Percentiles rank a stretch among this genome's conserved stretches.
These are phyloP conservation scores for Epithemia pelagica DNA, from an alignment of 108 stramenopile species.

Conservation along the genomic window DNA sequence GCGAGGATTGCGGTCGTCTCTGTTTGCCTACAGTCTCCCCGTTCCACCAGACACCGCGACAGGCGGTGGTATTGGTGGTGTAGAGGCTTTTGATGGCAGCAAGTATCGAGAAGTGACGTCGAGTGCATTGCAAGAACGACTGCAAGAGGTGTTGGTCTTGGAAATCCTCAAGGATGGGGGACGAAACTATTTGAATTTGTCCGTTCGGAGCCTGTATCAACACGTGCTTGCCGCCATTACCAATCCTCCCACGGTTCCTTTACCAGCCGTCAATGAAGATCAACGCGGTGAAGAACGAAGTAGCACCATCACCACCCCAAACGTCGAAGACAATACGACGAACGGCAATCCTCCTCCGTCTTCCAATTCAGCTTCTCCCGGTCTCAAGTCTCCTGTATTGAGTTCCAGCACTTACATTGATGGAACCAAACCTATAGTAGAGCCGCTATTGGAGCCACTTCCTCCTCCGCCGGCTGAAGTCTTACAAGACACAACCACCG, in stretches of 20 bases:
- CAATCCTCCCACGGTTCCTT: background rate
- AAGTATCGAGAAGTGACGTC: background rate
- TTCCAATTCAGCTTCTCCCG: no score
- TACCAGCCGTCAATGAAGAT: background rate
- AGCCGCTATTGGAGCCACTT: no score
- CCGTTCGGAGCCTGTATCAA: conserved; percentile 55
- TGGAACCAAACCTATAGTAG: no score
- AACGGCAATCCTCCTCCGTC: no score
- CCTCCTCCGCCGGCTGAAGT: no score
- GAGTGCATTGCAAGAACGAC: conserved; percentile 34
- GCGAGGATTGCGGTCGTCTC: background rate
- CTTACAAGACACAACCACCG: no score
- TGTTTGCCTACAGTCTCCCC: background rate
- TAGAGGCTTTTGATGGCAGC: background rate
- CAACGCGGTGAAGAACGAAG: no score
- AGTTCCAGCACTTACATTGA: no score
- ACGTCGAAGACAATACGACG: no score
- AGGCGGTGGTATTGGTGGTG: background rate
- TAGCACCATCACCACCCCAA: no score
- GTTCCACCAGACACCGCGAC: no score
- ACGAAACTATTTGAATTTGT: conserved; percentile 38
- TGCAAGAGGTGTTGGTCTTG: conserved; percentile 65
- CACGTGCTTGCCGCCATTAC: conserved; percentile 53
- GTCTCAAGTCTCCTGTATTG: no score
- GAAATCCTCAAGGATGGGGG: conserved; percentile 57